Evolutionary conservation across 75 land plant genomes (phyloP).

Genomic region (Azolla pinnata): DNA sequence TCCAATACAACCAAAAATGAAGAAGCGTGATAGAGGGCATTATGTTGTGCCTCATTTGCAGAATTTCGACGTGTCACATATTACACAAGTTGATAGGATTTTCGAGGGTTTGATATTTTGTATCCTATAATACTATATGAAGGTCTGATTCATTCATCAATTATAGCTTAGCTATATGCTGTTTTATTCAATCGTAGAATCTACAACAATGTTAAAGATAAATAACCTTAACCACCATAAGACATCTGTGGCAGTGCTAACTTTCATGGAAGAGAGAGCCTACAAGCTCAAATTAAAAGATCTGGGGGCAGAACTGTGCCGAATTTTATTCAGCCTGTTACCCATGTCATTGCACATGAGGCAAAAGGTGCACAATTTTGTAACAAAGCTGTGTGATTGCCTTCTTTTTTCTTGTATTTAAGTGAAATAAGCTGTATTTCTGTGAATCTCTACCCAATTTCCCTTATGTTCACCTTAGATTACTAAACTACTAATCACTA

Average conservation of each 20-base stretch:
- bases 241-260: slow-evolving; percentile 13
- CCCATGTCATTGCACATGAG: slow-evolving; percentile 23
- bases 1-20: too few species aligned
- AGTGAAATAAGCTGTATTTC: too few species aligned
- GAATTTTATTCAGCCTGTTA: slow-evolving; percentile 19
- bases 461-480: too few species aligned
- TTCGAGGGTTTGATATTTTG: slow-evolving; percentile 17
- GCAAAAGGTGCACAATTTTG: slow-evolving; percentile 8
- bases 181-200: too few species aligned
- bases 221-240: slow-evolving; percentile 5
- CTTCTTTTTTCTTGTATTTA: neutral
- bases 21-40: too few species aligned
- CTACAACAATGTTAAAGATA: too few species aligned
- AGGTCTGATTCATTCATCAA: neutral
- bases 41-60: slow-evolving; percentile 13
- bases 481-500: too few species aligned
- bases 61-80: neutral
- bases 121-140: slow-evolving; percentile 14
- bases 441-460: too few species aligned
- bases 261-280: slow-evolving; percentile 7
- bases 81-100: neutral
- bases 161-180: neutral
- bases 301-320: slow-evolving; percentile 22
- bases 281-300: slow-evolving; percentile 13
- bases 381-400: neutral